phyloP scores from a whole-genome alignment of 768 basidiomycete species.

The Hericium alpestre region DNA sequence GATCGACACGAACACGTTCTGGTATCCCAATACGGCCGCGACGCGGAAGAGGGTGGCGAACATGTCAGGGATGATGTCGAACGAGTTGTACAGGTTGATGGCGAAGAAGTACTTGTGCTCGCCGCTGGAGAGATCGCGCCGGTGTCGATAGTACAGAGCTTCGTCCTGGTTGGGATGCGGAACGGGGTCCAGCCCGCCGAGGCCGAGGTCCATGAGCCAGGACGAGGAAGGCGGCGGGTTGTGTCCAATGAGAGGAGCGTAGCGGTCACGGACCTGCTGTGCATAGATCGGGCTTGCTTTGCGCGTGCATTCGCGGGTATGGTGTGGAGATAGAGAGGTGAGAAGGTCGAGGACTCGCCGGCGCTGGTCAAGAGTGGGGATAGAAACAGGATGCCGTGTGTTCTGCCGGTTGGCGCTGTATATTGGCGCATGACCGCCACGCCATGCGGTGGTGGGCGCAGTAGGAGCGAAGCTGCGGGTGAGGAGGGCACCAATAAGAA shows the following conservation, averaged over 20 bases:
- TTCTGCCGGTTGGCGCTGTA: conserved; percentile 32
- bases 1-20: conserved; percentile 96
- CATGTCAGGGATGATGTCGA: conserved; percentile 95
- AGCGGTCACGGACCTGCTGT: conserved; percentile 79
- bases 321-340: conserved; percentile 78
- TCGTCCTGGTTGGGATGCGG: conserved; percentile 31
- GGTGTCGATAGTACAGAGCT: conserved; percentile 23
- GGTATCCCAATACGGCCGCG: conserved; percentile 84
- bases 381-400: conserved; percentile 51
- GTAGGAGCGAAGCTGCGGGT: conserved; percentile 34
- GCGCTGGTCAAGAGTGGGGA: conserved; percentile 79
- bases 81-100: conserved; percentile 99
- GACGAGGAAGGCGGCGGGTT: conserved; percentile 44
- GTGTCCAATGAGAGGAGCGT: conserved; percentile 75
- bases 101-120: conserved; percentile 99
- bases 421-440: conserved; percentile 41
- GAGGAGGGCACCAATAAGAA: conserved; percentile 50
- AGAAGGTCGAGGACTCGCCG: conserved; percentile 78
- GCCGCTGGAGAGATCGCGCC: conserved; percentile 29
- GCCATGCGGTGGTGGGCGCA: conserved; percentile 29
- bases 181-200: conserved; percentile 17
- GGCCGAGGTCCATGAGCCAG: conserved; percentile 51
- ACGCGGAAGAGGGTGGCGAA: conserved; percentile 95
- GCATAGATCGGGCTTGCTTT: conserved; percentile 75
- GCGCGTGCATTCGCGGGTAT: conserved; percentile 88